Percentiles rank a stretch among this genome's conserved stretches.
phyloP scores from a whole-genome alignment of 257 asterid genomes.

The Marsdenia floribunda region DNA sequence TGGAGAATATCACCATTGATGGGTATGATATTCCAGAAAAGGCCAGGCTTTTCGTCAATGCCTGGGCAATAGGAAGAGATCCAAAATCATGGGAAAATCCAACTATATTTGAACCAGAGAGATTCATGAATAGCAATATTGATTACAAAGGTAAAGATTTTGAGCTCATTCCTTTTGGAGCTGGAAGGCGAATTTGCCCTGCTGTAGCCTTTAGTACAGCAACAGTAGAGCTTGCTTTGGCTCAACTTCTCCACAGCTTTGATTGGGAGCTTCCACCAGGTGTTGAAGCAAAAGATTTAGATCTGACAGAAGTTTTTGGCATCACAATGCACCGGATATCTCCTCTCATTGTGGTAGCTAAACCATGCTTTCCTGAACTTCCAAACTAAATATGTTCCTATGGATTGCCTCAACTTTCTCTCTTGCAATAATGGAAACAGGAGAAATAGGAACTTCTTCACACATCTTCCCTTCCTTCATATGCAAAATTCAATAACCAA shows the following conservation, averaged over 20 bases:
- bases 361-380: conserved; percentile 17
- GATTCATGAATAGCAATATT: conserved; percentile 25
- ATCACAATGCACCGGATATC: conserved; percentile 50
- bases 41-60: conserved; percentile 12
- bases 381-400: background rate
- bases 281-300: conserved; percentile 33
- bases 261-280: conserved; percentile 61
- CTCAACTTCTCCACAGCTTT: conserved; percentile 54
- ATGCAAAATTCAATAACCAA: background rate
- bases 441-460: background rate
- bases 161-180: conserved; percentile 59
- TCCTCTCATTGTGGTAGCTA: conserved; percentile 40
- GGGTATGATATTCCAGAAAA: conserved; percentile 15
- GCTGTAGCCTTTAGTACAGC: conserved; percentile 41
- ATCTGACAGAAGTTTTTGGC: conserved; percentile 55
- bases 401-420: background rate
- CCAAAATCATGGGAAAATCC: conserved; percentile 23
- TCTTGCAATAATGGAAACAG: background rate
- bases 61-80: conserved; percentile 30
- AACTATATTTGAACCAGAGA: conserved; percentile 11
- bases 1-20: background rate
- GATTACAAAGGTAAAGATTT: conserved; percentile 57
- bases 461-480: background rate
- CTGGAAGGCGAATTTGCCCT: conserved; percentile 59
- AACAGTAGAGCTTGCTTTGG: conserved; percentile 48